Percentiles rank a stretch among this genome's conserved stretches.
Conservation (phyloP, 805 yeast genomes). For the Lachancea dasiensis region DNA sequence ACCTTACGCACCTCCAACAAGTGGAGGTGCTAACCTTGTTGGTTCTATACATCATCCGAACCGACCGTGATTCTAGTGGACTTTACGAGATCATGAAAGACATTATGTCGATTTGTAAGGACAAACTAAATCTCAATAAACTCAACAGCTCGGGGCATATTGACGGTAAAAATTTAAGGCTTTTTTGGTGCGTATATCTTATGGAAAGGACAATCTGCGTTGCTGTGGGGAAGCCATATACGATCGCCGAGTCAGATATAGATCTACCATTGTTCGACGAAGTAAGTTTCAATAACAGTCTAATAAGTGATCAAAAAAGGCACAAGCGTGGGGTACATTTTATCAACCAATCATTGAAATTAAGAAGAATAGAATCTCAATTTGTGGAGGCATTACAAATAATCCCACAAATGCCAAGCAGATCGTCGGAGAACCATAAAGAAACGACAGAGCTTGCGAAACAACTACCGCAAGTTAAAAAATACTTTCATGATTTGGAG, state of each 20-base stretch:
- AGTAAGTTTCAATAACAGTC: slow-evolving; percentile 30
- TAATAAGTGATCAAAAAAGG: slow-evolving; percentile 21
- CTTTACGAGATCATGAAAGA: slow-evolving; percentile 49
- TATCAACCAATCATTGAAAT: slow-evolving; percentile 50
- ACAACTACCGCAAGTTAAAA: slow-evolving; percentile 47
- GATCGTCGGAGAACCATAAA: slow-evolving; percentile 10
- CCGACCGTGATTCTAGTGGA: slow-evolving; percentile 53
- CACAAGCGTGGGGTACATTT: slow-evolving; percentile 39
- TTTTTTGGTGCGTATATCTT: slow-evolving; percentile 62
- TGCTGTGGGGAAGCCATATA: slow-evolving; percentile 54
- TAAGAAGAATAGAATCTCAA: slow-evolving; percentile 54
- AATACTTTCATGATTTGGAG: slow-evolving; percentile 48
- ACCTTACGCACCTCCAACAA: slow-evolving; percentile 39
- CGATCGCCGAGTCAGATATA: slow-evolving; percentile 46
- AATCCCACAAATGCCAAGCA: slow-evolving; percentile 20
- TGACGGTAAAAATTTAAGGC: slow-evolving; percentile 41
- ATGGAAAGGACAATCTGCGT: slow-evolving; percentile 56
- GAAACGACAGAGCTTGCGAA: slow-evolving; percentile 19
- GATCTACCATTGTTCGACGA: slow-evolving; percentile 47
- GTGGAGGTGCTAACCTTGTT: slow-evolving; percentile 48
- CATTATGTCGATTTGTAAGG: slow-evolving; percentile 41
- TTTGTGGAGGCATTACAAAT: slow-evolving; percentile 50
- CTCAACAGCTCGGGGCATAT: slow-evolving; percentile 22
- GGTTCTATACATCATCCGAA: slow-evolving; percentile 51
- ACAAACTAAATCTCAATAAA: slow-evolving; percentile 24